phyloP scores from a whole-genome alignment of 371 early-diverging fungal genomes.

The Mortierella sp. region DNA sequence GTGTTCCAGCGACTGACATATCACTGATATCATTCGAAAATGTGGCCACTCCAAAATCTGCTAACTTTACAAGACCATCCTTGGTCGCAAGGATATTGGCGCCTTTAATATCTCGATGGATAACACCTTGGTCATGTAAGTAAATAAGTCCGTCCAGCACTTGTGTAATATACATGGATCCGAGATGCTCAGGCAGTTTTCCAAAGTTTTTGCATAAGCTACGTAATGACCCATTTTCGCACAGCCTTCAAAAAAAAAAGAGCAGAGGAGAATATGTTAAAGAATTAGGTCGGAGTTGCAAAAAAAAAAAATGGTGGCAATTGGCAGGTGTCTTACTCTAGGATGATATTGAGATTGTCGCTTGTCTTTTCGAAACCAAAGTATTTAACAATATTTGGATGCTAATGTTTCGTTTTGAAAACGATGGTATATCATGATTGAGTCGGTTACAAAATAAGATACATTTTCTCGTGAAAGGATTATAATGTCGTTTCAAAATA shows the following conservation, averaged over 20 bases:
- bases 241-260: slow-evolving; percentile 59
- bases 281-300: background rate
- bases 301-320: slow-evolving; percentile 3
- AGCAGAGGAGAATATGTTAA: background rate
- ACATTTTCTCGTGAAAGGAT: background rate
- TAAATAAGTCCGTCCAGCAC: slow-evolving; percentile 84
- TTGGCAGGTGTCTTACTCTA: slow-evolving; percentile 67
- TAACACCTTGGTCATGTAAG: slow-evolving; percentile 89
- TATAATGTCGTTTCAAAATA: background rate
- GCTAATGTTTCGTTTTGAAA: slow-evolving; percentile 58
- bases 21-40: slow-evolving; percentile 56
- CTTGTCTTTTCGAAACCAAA: slow-evolving; percentile 75
- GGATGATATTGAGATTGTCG: slow-evolving; percentile 77
- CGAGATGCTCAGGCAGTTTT: slow-evolving; percentile 84
- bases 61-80: slow-evolving; percentile 85
- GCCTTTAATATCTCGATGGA: slow-evolving; percentile 94
- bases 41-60: slow-evolving; percentile 90
- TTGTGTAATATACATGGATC: slow-evolving; percentile 84
- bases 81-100: slow-evolving; percentile 88
- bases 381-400: slow-evolving; percentile 86
- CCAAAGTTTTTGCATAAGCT: slow-evolving; percentile 86
- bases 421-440: background rate
- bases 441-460: too few species aligned
- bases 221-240: slow-evolving; percentile 91
- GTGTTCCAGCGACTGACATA: slow-evolving; percentile 71